Percentiles rank a stretch among this genome's conserved stretches.
These are phyloP conservation scores for Annulohypoxylon moriforme DNA, from an alignment of 495 filamentous ascomycete genomes.

Conservation along the genomic window DNA sequence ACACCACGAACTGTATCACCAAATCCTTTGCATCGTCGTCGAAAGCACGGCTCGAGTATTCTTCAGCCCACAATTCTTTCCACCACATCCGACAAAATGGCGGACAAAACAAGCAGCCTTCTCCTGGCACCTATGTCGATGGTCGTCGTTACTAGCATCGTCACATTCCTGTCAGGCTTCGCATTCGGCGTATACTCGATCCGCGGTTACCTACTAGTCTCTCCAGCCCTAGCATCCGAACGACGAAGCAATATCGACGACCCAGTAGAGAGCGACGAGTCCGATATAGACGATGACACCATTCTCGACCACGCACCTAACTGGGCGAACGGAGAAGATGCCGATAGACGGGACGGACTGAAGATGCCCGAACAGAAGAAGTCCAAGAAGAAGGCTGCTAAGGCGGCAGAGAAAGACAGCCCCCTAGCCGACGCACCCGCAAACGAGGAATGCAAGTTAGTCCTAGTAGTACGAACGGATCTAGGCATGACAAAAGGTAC, in stretches of 20 bases:
- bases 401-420: slow-evolving; percentile 15
- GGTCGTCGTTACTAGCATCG: slow-evolving; percentile 71
- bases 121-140: slow-evolving; percentile 37
- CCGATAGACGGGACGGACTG: slow-evolving; percentile 61
- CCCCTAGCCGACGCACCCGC: slow-evolving; percentile 55
- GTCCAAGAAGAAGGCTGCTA: slow-evolving; percentile 29
- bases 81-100: slow-evolving; percentile 30
- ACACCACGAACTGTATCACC: neutral
- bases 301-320: slow-evolving; percentile 70
- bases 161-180: slow-evolving; percentile 73
- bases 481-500: slow-evolving; percentile 95
- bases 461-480: slow-evolving; percentile 91
- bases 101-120: slow-evolving; percentile 20
- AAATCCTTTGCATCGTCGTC: neutral
- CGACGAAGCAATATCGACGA: slow-evolving; percentile 50
- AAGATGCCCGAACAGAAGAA: slow-evolving; percentile 40
- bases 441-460: slow-evolving; percentile 90
- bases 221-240: slow-evolving; percentile 53
- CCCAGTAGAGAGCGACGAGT: slow-evolving; percentile 62
- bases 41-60: neutral
- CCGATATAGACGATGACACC: slow-evolving; percentile 63
- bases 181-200: slow-evolving; percentile 64
- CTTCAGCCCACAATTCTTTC: neutral
- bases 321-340: slow-evolving; percentile 64
- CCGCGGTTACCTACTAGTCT: slow-evolving; percentile 60